These are phyloP conservation scores for Venustampulla echinocandica DNA, from an alignment of 495 filamentous ascomycete species.

Conservation along the genomic window DNA sequence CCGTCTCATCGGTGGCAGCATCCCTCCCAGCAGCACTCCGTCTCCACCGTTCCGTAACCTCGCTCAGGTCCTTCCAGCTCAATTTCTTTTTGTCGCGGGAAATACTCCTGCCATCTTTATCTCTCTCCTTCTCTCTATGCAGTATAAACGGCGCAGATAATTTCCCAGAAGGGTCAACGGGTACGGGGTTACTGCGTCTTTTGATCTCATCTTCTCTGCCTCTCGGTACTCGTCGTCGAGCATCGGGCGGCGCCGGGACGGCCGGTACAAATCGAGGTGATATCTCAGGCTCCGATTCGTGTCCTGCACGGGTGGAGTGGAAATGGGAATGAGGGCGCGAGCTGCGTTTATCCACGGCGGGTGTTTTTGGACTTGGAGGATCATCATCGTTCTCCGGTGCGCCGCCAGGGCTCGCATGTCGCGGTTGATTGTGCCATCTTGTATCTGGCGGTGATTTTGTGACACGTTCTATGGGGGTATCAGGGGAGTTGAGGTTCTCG, in stretches of 20 bases:
- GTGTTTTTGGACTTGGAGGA: slow-evolving; percentile 1
- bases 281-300: not conserved
- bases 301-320: not conserved
- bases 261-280: not conserved
- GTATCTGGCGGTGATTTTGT: slow-evolving; percentile 1
- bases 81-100: slow-evolving; percentile 8
- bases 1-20: not conserved
- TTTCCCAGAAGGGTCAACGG: slow-evolving; percentile 17
- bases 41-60: not conserved
- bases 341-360: not conserved
- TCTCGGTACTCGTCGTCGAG: slow-evolving; percentile 1
- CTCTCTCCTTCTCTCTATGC: not conserved
- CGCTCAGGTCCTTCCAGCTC: slow-evolving; percentile 18
- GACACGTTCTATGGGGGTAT: not conserved
- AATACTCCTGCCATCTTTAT: slow-evolving; percentile 2
- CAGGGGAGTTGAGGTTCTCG: slow-evolving; percentile 8
- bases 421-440: slow-evolving; percentile 14
- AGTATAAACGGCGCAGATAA: slow-evolving; percentile 17
- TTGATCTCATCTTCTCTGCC: slow-evolving; percentile 12
- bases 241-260: slow-evolving; percentile 3
- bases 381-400: slow-evolving; percentile 2
- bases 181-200: slow-evolving; percentile 11
- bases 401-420: slow-evolving; percentile 11
- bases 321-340: not conserved
- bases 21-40: not conserved